A percentile compares a stretch with the other conserved stretches of the same genome.
Conservation (phyloP, 169 alveolate species). For the Plasmodium cynomolgi region DNA sequence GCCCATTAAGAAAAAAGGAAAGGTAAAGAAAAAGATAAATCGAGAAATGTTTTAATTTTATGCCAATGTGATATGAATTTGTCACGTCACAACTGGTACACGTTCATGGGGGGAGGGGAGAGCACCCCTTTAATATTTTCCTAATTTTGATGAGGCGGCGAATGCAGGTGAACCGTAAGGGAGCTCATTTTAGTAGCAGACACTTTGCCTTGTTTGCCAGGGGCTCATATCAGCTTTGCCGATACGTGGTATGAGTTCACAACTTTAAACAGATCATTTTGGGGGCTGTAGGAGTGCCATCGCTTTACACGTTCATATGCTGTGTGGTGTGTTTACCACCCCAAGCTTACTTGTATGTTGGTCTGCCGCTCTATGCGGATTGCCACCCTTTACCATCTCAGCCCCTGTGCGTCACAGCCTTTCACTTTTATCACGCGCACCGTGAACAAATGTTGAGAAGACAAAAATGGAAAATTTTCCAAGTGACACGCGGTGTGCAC, state of each 20-base stretch:
- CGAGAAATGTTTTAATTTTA: background rate
- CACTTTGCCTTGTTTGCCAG: background rate
- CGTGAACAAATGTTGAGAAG: background rate
- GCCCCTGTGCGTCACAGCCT: background rate
- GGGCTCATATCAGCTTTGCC: background rate
- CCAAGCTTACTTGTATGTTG: background rate
- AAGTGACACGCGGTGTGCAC: background rate
- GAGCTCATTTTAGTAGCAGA: background rate
- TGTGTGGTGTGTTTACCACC: background rate
- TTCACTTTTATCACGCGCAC: background rate
- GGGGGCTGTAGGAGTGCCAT: background rate
- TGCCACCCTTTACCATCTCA: background rate
- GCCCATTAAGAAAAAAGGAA: background rate
- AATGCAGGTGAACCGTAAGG: background rate
- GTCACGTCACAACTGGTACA: background rate
- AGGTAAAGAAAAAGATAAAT: background rate
- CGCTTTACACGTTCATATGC: background rate
- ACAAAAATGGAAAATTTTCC: background rate
- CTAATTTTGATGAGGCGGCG: background rate
- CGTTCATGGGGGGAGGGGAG: background rate
- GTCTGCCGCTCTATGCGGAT: background rate
- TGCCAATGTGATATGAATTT: background rate
- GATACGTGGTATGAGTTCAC: background rate
- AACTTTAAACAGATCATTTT: background rate
- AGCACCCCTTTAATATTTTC: background rate